phyloP scores from a whole-genome alignment of 306 rosid species.

The Dalbergia oliveri region DNA sequence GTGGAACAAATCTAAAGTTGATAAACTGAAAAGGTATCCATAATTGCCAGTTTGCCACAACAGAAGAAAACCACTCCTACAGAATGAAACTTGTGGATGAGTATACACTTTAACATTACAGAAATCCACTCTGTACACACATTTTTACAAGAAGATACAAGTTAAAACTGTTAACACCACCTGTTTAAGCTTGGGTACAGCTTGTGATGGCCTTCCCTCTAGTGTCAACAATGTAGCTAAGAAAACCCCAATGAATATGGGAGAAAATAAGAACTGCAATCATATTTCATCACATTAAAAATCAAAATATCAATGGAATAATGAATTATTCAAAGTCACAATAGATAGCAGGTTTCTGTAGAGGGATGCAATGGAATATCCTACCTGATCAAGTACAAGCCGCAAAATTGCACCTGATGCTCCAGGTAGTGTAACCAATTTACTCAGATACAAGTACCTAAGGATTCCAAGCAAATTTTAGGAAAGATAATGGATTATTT shows the following conservation, averaged over 20 bases:
- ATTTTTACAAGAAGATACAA: constrained; percentile 31
- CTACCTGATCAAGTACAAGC: constrained; percentile 93
- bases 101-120: constrained; percentile 35
- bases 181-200: constrained; percentile 91
- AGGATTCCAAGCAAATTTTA: constrained; percentile 37
- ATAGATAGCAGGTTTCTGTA: background rate
- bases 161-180: constrained; percentile 51
- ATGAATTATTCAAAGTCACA: constrained; percentile 31
- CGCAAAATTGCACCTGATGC: constrained; percentile 88
- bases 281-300: constrained; percentile 43
- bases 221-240: constrained; percentile 78
- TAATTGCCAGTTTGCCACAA: constrained; percentile 90
- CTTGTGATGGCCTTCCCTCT: constrained; percentile 81
- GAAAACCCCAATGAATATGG: constrained; percentile 81
- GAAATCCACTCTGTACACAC: constrained; percentile 18
- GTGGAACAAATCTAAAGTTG: constrained; percentile 96
- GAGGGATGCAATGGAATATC: constrained; percentile 25
- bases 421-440: constrained; percentile 77
- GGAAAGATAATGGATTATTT: constrained; percentile 6
- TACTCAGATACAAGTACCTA: constrained; percentile 94
- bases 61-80: constrained; percentile 94
- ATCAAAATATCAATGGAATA: constrained; percentile 26
- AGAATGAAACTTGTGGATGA: constrained; percentile 43
- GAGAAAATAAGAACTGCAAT: constrained; percentile 86
- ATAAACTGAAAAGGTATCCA: constrained; percentile 99